Evolutionary conservation across 331 rosid species (phyloP), one percentile per base, ranked within the genome.

Genomic region (Ulmus americana): DNA sequence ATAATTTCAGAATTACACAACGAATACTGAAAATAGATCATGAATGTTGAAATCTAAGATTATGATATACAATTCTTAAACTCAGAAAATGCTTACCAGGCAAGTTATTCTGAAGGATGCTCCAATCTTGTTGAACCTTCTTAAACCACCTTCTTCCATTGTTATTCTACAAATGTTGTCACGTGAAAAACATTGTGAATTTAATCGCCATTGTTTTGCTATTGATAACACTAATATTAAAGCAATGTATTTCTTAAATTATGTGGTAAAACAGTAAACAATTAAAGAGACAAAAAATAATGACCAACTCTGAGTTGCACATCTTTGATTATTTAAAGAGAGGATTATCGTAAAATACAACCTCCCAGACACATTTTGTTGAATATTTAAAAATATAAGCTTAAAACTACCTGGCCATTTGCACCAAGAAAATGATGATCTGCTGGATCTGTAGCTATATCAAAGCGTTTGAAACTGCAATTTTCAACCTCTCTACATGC

Each of bases 81-180:
- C 12, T 39, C 12, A 8, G 20, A 50, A 38, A 69, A 59, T 61
- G 61, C 72, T 72, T 65, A 94, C 99, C 95, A 53, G 99, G 97
- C 42, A 94, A 83, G 84, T 94, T 85, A 73, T 90, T 94, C 77
- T 94, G 97, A 74, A 94, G 88, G 76, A 94, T 94, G 79, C 76
- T 75, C 99, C 99, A 94, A 81, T 94, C 99, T 85, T 87, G 95
- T 70, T 94, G 97, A 76, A 90, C 89, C 85, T 90, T 94, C 91
- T 87, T 94, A 38, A 70, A 72, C 99, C 99, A 94, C 84, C 75
- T 90, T 69, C 81, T 83, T 56, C 95, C 84, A 57, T 68, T 83
- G 78, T 73, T 77, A 76, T 58, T 76, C 99, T 94, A 85, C 67
- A 85, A 68, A 65, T 13, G 59, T 39, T 15, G 18, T 44, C 41